A percentile compares a stretch with the other conserved stretches of the same genome.
Evolutionary conservation across 192 early-diverging fungal species (phyloP).

Genomic region (Entomortierella parvispora): DNA sequence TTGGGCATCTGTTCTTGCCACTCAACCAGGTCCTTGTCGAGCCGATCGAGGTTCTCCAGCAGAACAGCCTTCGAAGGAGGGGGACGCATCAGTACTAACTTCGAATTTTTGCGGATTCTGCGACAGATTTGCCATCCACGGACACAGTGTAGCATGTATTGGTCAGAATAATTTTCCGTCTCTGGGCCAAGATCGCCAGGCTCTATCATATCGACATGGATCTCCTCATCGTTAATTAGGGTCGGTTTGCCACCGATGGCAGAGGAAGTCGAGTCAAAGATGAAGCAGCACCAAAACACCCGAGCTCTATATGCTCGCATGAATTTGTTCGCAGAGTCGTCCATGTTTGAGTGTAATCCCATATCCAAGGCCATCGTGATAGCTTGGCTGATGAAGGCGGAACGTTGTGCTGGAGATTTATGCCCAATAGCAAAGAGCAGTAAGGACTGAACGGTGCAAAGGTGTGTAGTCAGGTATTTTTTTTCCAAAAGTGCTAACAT

Average conservation of each 20-base stretch:
- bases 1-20: conserved; percentile 41
- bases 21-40: conserved; percentile 42
- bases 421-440: conserved; percentile 48
- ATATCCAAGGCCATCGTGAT: conserved; percentile 50
- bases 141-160: conserved; percentile 47
- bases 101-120: conserved; percentile 43
- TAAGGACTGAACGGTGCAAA: conserved; percentile 41
- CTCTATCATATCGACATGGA: conserved; percentile 28
- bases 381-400: conserved; percentile 46
- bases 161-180: conserved; percentile 39
- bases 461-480: conserved; percentile 46
- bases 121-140: conserved; percentile 45
- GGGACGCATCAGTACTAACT: conserved; percentile 25
- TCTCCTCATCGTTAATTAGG: conserved; percentile 47
- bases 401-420: conserved; percentile 48
- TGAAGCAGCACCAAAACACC: conserved; percentile 44
- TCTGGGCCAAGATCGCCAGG: conserved; percentile 44
- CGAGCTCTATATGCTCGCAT: conserved; percentile 38
- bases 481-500: conserved; percentile 35
- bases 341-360: conserved; percentile 33
- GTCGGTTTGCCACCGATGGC: conserved; percentile 42
- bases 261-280: conserved; percentile 46
- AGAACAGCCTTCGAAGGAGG: conserved; percentile 23
- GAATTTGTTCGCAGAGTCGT: conserved; percentile 14
- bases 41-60: conserved; percentile 25